Base-by-base conservation (phyloP, 192 early-diverging fungal genomes). In the Coemansia sp. region DNA sequence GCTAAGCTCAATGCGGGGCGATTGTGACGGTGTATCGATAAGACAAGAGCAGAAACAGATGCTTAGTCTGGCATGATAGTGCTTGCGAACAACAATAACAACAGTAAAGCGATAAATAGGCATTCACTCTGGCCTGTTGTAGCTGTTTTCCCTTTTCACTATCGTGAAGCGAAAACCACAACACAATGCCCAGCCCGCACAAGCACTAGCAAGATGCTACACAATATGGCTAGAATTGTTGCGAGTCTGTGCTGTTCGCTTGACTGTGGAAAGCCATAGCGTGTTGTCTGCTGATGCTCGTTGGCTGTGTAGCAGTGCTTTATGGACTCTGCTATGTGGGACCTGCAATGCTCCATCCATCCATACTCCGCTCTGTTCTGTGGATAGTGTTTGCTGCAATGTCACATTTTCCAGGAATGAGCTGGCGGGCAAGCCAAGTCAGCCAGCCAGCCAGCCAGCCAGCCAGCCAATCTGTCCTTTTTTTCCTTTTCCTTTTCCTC, bases 81-180 rank as follows among this genome's bases (percentile, higher is more conserved):
- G 47, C 47, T 49, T 49, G 47, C 15, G 15, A 54, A 54, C 51
- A 54, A 54, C 51, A 22, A 54, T 54, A 54, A 54, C 51, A 54
- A 21, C 51, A 54, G 51, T 54, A 54, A 22, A 8, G 26, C 26
- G 26, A 26, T 26, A 26, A 26, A 26, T 0, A 26, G 26, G 26
- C 26, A 26, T 26, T 26, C 26, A 26, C 26, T 26, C 51, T 54
- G 47, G 47, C 15, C 1, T 49, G 47, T 2, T 49, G 47, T 18
- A 26, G 21, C 26, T 54, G 48, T 26, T 26, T 26, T 18, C 15
- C 19, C 8, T 21, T 54, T 26, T 54, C 7, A 8, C 51, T 54
- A 54, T 54, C 9, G 22, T 8, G 19, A 54, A 8, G 7, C 51
- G 22, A 18, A 54, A 54, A 3, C 26, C 51, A 54, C 51, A 54